Evolutionary conservation across 257 asterid genomes (phyloP).

Genomic region (Penstemon davidsonii): DNA sequence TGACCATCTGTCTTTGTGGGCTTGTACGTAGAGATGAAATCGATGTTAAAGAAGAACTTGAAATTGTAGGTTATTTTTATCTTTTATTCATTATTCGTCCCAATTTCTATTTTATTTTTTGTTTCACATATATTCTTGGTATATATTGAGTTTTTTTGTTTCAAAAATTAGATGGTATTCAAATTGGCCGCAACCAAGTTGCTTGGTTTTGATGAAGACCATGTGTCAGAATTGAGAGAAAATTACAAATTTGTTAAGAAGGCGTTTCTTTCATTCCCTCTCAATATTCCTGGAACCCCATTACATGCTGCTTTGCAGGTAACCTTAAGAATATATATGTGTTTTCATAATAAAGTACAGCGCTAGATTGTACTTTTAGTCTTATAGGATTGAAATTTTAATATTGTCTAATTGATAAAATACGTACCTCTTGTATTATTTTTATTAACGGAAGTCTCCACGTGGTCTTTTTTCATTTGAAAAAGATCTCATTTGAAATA

Average conservation of each 20-base stretch:
- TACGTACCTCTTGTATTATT: too few relatives aligned
- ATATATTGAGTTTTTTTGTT: not conserved
- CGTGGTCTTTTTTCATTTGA: too few relatives aligned
- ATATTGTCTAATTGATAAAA: too few relatives aligned
- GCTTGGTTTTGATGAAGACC: conserved; percentile 49
- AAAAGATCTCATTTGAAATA: too few relatives aligned
- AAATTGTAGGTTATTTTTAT: too few relatives aligned
- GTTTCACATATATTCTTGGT: too few relatives aligned
- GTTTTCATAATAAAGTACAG: not conserved
- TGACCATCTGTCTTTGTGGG: too few relatives aligned
- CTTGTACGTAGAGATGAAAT: too few relatives aligned
- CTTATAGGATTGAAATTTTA: too few relatives aligned
- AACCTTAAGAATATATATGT: not conserved
- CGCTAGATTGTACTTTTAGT: too few relatives aligned
- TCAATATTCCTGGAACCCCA: conserved; percentile 58
- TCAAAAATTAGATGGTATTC: conserved; percentile 46
- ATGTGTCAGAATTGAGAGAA: conserved; percentile 44
- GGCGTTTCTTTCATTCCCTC: conserved; percentile 53
- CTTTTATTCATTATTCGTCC: not conserved
- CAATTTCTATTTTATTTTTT: not conserved
- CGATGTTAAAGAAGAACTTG: too few relatives aligned
- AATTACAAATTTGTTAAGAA: conserved; percentile 46
- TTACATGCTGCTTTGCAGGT: conserved; percentile 52
- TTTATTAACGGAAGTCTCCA: too few relatives aligned
- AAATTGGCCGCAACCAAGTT: conserved; percentile 50